Conservation (phyloP, 1,284 basidiomycete genomes). For the Pseudozyma sp. region DNA sequence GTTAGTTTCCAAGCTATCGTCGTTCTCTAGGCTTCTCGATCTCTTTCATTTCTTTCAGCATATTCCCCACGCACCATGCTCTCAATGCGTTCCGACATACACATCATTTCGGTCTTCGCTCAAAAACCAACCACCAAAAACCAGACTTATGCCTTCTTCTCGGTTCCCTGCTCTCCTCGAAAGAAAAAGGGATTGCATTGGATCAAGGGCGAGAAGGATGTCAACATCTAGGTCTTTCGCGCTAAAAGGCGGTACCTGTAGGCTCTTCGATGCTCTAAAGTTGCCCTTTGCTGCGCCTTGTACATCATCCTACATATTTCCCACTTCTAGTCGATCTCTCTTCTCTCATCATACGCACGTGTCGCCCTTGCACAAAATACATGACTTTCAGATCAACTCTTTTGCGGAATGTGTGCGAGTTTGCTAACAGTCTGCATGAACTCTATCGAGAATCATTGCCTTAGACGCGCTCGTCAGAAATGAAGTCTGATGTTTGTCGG, state of each 20-base stretch:
- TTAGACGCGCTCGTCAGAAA: too few relatives aligned
- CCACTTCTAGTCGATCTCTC: constrained; percentile 19
- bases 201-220: constrained; percentile 25
- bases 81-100: constrained; percentile 4
- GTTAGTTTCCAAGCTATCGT: constrained; percentile 7
- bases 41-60: constrained; percentile 24
- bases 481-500: too few relatives aligned
- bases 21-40: constrained; percentile 10
- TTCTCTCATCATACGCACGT: constrained; percentile 9
- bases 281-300: constrained; percentile 27
- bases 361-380: constrained; percentile 54
- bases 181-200: not conserved
- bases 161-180: not conserved
- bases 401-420: not conserved
- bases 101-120: not conserved
- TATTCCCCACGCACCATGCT: constrained; percentile 4
- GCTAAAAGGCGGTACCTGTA: constrained; percentile 7
- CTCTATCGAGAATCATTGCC: too few relatives aligned
- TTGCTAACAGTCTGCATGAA: not conserved
- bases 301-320: constrained; percentile 36
- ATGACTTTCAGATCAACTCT: constrained; percentile 32
- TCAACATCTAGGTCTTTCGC: constrained; percentile 28
- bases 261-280: not conserved
- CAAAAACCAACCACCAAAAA: not conserved
- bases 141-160: constrained; percentile 13